phyloP scores from a whole-genome alignment of 2,329 filamentous ascomycete genomes.

The Cladosporium sp. region DNA sequence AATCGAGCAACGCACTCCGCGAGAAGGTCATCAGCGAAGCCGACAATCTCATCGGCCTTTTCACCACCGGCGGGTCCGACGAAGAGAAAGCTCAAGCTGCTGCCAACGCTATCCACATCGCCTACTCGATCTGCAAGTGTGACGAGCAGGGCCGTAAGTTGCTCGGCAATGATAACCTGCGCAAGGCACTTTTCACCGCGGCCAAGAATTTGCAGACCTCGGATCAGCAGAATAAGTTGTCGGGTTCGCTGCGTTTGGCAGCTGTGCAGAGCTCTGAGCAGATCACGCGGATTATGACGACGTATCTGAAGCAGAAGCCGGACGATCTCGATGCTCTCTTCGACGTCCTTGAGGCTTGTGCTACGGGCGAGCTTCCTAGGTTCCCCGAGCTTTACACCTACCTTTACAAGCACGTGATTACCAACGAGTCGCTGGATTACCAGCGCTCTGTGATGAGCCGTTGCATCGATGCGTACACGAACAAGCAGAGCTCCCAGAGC shows the following conservation, averaged over 20 bases:
- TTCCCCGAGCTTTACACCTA: constrained; percentile 72
- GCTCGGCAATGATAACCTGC: constrained; percentile 48
- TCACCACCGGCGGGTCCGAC: constrained; percentile 54
- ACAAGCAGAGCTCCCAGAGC: constrained; percentile 72
- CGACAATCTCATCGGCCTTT: constrained; percentile 61
- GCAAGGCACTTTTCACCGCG: constrained; percentile 54
- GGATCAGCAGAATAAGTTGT: constrained; percentile 62
- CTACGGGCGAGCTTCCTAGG: constrained; percentile 71
- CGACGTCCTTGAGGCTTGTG: constrained; percentile 74
- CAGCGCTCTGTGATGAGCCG: constrained; percentile 76
- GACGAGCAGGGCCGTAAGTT: constrained; percentile 62
- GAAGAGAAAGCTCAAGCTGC: constrained; percentile 68
- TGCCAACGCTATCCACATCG: constrained; percentile 73
- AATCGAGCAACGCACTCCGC: constrained; percentile 67
- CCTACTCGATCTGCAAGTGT: constrained; percentile 69
- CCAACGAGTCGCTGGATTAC: constrained; percentile 75
- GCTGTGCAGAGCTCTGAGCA: constrained; percentile 87
- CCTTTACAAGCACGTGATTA: constrained; percentile 80
- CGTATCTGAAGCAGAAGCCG: constrained; percentile 67
- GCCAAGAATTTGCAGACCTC: constrained; percentile 75
- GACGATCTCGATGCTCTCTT: constrained; percentile 68
- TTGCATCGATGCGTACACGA: constrained; percentile 81
- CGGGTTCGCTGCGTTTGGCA: constrained; percentile 68
- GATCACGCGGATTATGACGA: constrained; percentile 76
- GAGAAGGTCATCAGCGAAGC: constrained; percentile 68